Evolutionary conservation across 2,329 filamentous ascomycete species (phyloP).

Genomic region (Venturiaceae sp.): DNA sequence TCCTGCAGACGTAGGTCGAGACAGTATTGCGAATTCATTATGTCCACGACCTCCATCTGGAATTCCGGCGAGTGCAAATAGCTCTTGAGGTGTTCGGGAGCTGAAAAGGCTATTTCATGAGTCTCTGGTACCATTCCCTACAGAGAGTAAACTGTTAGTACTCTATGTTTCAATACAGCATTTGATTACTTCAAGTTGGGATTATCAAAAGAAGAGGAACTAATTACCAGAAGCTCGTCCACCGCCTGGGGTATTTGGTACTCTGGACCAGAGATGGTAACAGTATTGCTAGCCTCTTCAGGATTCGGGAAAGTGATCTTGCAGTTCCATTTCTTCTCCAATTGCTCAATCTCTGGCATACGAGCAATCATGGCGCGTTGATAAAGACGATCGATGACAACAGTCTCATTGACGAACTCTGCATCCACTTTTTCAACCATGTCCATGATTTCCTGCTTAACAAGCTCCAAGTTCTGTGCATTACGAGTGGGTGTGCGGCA

Average conservation of each 20-base stretch:
- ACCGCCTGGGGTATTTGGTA: slow-evolving; percentile 97
- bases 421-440: slow-evolving; percentile 98
- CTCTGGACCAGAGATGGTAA: slow-evolving; percentile 91
- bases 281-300: slow-evolving; percentile 91
- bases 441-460: slow-evolving; percentile 98
- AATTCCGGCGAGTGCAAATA: slow-evolving; percentile 80
- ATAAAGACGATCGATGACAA: slow-evolving; percentile 80
- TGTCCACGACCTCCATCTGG: slow-evolving; percentile 65
- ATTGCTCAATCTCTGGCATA: slow-evolving; percentile 79
- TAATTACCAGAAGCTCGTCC: slow-evolving; percentile 72
- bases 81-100: slow-evolving; percentile 63
- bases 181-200: not conserved
- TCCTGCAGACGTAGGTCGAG: slow-evolving; percentile 68
- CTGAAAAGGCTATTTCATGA: slow-evolving; percentile 80
- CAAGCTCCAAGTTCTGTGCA: slow-evolving; percentile 88
- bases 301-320: slow-evolving; percentile 98
- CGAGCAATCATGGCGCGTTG: slow-evolving; percentile 88
- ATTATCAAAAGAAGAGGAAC: not conserved
- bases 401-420: slow-evolving; percentile 89
- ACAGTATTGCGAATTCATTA: slow-evolving; percentile 84
- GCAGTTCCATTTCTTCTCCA: slow-evolving; percentile 99
- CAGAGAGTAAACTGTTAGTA: not conserved
- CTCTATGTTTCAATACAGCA: not conserved
- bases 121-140: slow-evolving; percentile 95
- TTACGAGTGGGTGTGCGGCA: slow-evolving; percentile 95